A percentile compares a stretch with the other conserved stretches of the same genome.
phyloP scores from a whole-genome alignment of 1,284 basidiomycete genomes.

The Microstroma glucosiphilum region DNA sequence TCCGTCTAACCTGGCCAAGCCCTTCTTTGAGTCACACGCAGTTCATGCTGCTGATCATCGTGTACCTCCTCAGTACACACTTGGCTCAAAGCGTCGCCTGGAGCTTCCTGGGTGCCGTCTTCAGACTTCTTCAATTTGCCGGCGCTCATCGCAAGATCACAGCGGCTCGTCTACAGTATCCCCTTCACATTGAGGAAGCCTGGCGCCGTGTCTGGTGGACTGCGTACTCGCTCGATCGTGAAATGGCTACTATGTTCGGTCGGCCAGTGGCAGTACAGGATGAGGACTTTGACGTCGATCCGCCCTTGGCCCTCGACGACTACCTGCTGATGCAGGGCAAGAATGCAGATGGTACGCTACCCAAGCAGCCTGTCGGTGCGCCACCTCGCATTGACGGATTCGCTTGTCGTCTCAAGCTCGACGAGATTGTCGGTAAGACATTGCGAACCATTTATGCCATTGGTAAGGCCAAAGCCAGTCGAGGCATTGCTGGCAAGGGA shows the following conservation, averaged over 20 bases:
- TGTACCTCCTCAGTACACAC: slow-evolving; percentile 21
- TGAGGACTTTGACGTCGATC: slow-evolving; percentile 40
- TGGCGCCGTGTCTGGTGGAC: slow-evolving; percentile 36
- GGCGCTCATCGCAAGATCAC: slow-evolving; percentile 36
- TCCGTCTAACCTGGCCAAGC: background rate
- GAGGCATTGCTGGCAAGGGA: slow-evolving; percentile 30
- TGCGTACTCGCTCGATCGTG: slow-evolving; percentile 36
- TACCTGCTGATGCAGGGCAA: slow-evolving; percentile 21
- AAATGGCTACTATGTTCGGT: slow-evolving; percentile 25
- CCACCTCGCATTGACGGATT: slow-evolving; percentile 29
- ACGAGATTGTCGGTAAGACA: slow-evolving; percentile 37
- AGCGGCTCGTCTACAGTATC: slow-evolving; percentile 22
- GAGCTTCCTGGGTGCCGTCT: slow-evolving; percentile 26
- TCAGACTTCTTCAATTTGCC: slow-evolving; percentile 29
- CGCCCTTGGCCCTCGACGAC: slow-evolving; percentile 36
- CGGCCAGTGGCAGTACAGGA: slow-evolving; percentile 39
- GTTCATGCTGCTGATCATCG: slow-evolving; percentile 8
- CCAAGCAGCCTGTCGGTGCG: slow-evolving; percentile 22
- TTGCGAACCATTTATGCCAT: slow-evolving; percentile 41
- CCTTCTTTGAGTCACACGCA: slow-evolving; percentile 10
- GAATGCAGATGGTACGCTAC: slow-evolving; percentile 17
- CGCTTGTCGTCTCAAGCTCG: slow-evolving; percentile 27
- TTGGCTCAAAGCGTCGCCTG: slow-evolving; percentile 27
- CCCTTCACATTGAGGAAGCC: slow-evolving; percentile 29
- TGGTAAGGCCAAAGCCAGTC: slow-evolving; percentile 31